These are phyloP conservation scores for Gracilaria gracilis DNA, from an alignment of 23 red algal species.

Conservation along the genomic window DNA sequence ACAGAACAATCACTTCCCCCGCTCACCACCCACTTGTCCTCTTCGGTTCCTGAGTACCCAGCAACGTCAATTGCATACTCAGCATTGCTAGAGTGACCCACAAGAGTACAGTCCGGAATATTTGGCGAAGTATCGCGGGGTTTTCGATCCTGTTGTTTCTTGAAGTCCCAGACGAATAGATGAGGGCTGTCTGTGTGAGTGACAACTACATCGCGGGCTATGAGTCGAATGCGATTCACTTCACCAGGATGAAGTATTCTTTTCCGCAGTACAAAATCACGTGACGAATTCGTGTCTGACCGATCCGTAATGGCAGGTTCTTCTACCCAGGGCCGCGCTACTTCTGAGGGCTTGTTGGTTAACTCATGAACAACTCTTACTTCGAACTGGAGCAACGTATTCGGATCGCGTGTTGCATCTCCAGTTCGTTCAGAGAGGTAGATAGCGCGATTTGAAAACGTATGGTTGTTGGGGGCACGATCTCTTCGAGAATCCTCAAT, in stretches of 20 bases:
- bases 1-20: conserved; percentile 75
- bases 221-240: conserved; percentile 80
- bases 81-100: conserved; percentile 73
- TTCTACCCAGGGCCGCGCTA: conserved; percentile 72
- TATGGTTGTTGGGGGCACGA: conserved; percentile 17
- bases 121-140: conserved; percentile 52
- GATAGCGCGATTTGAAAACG: conserved; percentile 51
- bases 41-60: background rate
- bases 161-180: conserved; percentile 89
- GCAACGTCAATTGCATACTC: conserved; percentile 79
- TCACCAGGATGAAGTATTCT: conserved; percentile 92
- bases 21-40: conserved; percentile 67
- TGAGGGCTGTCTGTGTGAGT: conserved; percentile 90
- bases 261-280: conserved; percentile 78
- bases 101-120: conserved; percentile 69
- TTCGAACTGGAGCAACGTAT: conserved; percentile 79
- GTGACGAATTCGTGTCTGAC: conserved; percentile 50
- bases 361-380: conserved; percentile 61
- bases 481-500: conserved; percentile 32
- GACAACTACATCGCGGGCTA: conserved; percentile 73
- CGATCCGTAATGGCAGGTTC: conserved; percentile 42
- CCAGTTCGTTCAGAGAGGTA: conserved; percentile 89
- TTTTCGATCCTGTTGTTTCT: conserved; percentile 77
- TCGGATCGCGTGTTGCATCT: conserved; percentile 68
- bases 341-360: conserved; percentile 71